Base-by-base conservation (phyloP, 192 early-diverging fungal species). In the Rhizophagus clarus region DNA sequence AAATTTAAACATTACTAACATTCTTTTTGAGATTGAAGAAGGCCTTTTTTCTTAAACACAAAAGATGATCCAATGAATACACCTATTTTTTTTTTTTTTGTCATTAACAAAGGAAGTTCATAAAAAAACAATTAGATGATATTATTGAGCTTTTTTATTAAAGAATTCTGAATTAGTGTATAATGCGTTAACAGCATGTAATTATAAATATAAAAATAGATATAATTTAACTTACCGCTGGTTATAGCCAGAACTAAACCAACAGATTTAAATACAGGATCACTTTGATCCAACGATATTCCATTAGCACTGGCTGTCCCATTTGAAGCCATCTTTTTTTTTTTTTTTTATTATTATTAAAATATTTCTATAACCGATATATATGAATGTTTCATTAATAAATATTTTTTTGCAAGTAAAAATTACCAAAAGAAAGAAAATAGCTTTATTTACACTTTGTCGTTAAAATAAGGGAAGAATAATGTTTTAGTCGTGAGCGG, bases 11-110 rank as follows among this genome's bases (percentile, higher is more conserved):
- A 20, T 42, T 9, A 66, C 42, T n/a, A 29, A 79, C 89, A 86
- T 64, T 76, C 42, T 62, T 89, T 89, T 29, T 88, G 88, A 7
- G 92, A 90, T 77, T 96, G 93, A 76, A 97, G 85, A 24, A 99
- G 87, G 15, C 96, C 98, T 77, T 95, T 96, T 85, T 99, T 99
- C 81, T 97, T 97, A 78, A 99, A 88, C 42, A 99, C 93, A 85
- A 97, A 97, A 79, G 94, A 96, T 32, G 92, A 92, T 22, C 96
- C 97, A 82, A 98, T 99, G 77, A 98, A 92, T 34, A 93, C 69
- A 64, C 95, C 93, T 83, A 90, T 93, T 66, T 67, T 31, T 32
- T 29, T 32, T 29, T 66, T 14, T 66, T 3, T 3, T 32, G 32
- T 32, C 32, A 32, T 32, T 32, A 29, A 28, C 11, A 66, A 67